Percentiles rank a stretch among this genome's conserved stretches.
These are phyloP conservation scores for Teratosphaeria destructans DNA, from an alignment of 2,329 filamentous ascomycete species.

Conservation along the genomic window DNA sequence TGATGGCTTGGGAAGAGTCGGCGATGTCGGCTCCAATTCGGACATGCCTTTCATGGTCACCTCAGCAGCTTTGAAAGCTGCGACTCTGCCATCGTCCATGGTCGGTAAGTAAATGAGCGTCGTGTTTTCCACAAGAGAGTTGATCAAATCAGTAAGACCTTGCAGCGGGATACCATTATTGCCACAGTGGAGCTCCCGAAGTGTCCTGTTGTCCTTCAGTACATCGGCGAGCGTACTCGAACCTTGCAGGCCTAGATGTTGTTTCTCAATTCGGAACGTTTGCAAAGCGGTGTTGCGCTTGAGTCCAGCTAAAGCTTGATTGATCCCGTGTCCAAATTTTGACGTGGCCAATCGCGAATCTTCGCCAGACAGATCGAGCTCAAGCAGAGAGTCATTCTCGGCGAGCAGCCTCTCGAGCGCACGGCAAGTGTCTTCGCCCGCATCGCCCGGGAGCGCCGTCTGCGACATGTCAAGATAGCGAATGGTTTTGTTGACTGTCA, in stretches of 20 bases:
- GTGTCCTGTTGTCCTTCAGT: conserved; percentile 50
- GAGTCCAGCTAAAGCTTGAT: conserved; percentile 53
- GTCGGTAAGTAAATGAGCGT: conserved; percentile 51
- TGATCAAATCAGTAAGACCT: conserved; percentile 58
- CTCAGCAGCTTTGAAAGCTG: conserved; percentile 44
- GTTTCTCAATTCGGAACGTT: conserved; percentile 54
- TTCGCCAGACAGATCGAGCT: conserved; percentile 61
- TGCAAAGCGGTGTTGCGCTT: conserved; percentile 53
- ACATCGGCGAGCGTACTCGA: conserved; percentile 60
- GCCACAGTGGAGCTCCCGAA: conserved; percentile 59
- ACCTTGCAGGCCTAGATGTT: conserved; percentile 58
- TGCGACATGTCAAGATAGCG: conserved; percentile 59
- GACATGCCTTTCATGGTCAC: conserved; percentile 24
- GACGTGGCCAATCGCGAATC: conserved; percentile 61
- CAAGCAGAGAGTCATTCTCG: conserved; percentile 55
- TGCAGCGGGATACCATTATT: conserved; percentile 64
- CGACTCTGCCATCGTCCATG: conserved; percentile 52
- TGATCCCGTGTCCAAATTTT: conserved; percentile 58
- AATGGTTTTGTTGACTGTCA: conserved; percentile 53
- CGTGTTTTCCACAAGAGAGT: conserved; percentile 56
- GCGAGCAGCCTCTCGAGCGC: conserved; percentile 54
- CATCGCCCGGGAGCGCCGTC: conserved; percentile 58
- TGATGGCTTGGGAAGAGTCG: conserved; percentile 9
- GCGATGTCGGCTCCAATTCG: conserved; percentile 14
- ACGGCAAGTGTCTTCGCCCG: conserved; percentile 55